Evolutionary conservation across 805 yeast genomes (phyloP), one percentile per base, ranked within the genome.

Genomic region (Saccharomycopsis oosterbeekiorum): DNA sequence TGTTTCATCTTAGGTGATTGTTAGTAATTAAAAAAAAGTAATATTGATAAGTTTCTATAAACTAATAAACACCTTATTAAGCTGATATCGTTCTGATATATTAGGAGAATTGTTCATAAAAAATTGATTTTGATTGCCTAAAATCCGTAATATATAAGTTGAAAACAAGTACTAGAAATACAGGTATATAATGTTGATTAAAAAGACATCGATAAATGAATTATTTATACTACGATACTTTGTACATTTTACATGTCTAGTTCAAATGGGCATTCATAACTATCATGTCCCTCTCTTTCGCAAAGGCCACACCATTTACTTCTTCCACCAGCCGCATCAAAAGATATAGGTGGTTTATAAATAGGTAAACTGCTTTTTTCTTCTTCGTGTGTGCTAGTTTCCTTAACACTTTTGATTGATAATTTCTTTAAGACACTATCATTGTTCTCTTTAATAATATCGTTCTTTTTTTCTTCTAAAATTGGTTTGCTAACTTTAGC

Each of bases 291-390:
- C 55, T 83, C 84, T 60, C 89, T 76, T 71, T 93, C 98, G 74
- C 99, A 93, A 59, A 90, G 76, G 0, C 96, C 97, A 74, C 99
- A 93, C 96, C 97, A 93, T 64, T 82, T 78, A 34, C 75, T 75
- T 54, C 92, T 78, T 1, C 97, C 97, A 1, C 83, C 83, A 0
- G 91, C 78, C 0, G 92, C 87, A 70, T 89, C 94, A 14, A 73
- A 69, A 21, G 73, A 71, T 1, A 67, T 70, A 3, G 75, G 74
- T 0, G 89, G 87, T 47, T 73, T 70, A 61, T 80, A 83, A 0
- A 84, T 76, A 37, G 81, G 82, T 36, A 81, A 70, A 1, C 70
- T 71, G 1, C 74, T 75, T 63, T 6, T 12, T 9, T 21, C 53
- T 11, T 47, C 34, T 1, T 10, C 34, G 21, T 47, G 2, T 14